Conservation (phyloP, 306 rosid species). For the Prunus salicina region DNA sequence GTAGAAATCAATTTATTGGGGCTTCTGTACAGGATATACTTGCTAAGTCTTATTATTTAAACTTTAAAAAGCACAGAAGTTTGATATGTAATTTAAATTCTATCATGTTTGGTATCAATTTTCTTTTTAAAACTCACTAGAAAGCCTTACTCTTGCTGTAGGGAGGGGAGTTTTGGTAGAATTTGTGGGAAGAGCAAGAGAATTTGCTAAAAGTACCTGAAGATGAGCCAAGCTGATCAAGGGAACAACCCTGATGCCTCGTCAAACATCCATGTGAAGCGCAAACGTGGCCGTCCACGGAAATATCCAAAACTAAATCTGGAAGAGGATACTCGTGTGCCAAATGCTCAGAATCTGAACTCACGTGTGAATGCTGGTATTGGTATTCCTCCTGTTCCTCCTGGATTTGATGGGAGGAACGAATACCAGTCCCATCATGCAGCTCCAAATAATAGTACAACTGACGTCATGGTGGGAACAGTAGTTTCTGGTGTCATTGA, state of each 20-base stretch:
- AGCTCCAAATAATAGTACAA: conserved; percentile 33
- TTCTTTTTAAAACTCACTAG: not conserved
- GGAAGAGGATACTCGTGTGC: conserved; percentile 36
- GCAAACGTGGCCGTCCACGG: conserved; percentile 95
- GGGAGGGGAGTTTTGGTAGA: conserved; percentile 10
- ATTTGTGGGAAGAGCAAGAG: not conserved
- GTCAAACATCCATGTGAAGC: conserved; percentile 68
- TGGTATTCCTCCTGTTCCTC: conserved; percentile 29
- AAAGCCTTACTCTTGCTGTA: conserved; percentile 13
- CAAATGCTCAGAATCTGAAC: conserved; percentile 35
- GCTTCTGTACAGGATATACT: not conserved
- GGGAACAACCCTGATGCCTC: conserved; percentile 51
- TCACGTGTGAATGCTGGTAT: conserved; percentile 30
- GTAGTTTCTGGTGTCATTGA: conserved; percentile 78
- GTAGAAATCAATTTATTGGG: not conserved
- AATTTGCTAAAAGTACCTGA: conserved; percentile 13
- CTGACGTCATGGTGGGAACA: conserved; percentile 60
- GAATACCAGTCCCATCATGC: conserved; percentile 53
- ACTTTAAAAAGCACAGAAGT: not conserved
- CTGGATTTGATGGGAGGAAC: conserved; percentile 49
- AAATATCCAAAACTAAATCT: conserved; percentile 61
- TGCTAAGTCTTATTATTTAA: not conserved
- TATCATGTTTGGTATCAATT: not conserved
- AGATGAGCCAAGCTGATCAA: conserved; percentile 62
- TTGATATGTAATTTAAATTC: not conserved